phyloP scores from a whole-genome alignment of 768 basidiomycete species.

The Auricularia sp. region DNA sequence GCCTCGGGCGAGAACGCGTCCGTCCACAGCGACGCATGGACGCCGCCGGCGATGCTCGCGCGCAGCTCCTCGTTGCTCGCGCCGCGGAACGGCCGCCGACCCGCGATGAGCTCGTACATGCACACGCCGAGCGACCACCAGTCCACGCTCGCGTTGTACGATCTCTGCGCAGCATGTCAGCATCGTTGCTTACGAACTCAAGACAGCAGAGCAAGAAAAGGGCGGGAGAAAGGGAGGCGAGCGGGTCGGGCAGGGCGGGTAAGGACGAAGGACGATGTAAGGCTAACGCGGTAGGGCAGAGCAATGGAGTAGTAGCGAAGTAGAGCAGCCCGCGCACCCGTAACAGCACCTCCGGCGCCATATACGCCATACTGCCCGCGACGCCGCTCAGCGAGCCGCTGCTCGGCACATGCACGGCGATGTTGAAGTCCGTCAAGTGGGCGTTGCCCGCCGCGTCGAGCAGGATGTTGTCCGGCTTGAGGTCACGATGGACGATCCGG shows the following conservation, averaged over 20 bases:
- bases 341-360: conserved; percentile 36
- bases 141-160: conserved; percentile 82
- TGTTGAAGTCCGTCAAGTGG: conserved; percentile 97
- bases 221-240: too few relatives aligned
- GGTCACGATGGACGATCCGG: conserved; percentile 88
- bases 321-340: conserved; percentile 10
- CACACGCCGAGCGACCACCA: conserved; percentile 97
- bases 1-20: conserved; percentile 58
- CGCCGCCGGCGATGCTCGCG: conserved; percentile 72
- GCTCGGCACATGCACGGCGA: conserved; percentile 95
- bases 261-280: conserved; percentile 17
- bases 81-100: conserved; percentile 74
- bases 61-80: conserved; percentile 83
- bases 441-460: conserved; percentile 91
- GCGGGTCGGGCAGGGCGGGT: too few relatives aligned
- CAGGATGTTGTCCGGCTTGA: conserved; percentile 96
- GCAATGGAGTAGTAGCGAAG: too few relatives aligned
- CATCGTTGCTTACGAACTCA: too few relatives aligned
- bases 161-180: conserved; percentile 36
- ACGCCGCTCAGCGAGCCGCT: conserved; percentile 82
- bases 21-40: conserved; percentile 54
- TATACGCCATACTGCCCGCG: conserved; percentile 98
- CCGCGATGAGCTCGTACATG: conserved; percentile 72
- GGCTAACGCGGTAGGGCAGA: too few relatives aligned
- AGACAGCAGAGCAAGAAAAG: too few relatives aligned